A percentile compares a stretch with the other conserved stretches of the same genome.
Conservation (phyloP, 2,329 filamentous ascomycete species). For the Hymenoscyphus linearis region DNA sequence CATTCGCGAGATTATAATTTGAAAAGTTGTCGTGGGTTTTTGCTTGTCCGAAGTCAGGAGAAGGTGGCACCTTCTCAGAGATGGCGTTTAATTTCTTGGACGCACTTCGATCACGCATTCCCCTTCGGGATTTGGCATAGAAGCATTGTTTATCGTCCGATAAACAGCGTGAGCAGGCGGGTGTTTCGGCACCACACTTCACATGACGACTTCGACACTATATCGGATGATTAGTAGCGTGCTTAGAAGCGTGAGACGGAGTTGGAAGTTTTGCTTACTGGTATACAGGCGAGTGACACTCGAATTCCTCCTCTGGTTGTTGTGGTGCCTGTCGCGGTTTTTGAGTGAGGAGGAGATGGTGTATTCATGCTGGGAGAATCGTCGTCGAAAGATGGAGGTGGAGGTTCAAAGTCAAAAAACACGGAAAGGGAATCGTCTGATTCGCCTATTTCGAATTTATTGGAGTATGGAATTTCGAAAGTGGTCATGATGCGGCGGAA, state of each 20-base stretch:
- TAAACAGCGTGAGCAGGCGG: conserved; percentile 39
- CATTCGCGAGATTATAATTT: not conserved
- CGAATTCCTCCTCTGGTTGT: conserved; percentile 33
- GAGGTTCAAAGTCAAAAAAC: conserved; percentile 23
- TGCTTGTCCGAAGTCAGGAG: conserved; percentile 1
- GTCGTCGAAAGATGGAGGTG: conserved; percentile 5
- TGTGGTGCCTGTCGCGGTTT: conserved; percentile 8
- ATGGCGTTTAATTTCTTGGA: conserved; percentile 14
- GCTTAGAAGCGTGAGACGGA: conserved; percentile 32
- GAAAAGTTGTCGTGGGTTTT: not conserved
- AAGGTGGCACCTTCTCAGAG: conserved; percentile 11
- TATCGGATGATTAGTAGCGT: conserved; percentile 38
- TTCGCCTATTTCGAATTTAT: not conserved
- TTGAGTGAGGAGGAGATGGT: not conserved
- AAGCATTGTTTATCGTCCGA: conserved; percentile 39
- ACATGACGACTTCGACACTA: conserved; percentile 37
- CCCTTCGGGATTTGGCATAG: conserved; percentile 44
- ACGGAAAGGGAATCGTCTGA: conserved; percentile 14
- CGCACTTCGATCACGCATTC: conserved; percentile 31
- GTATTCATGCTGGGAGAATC: not conserved
- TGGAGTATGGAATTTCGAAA: not conserved
- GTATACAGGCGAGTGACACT: conserved; percentile 40
- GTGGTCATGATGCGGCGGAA: not conserved
- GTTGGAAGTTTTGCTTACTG: conserved; percentile 27
- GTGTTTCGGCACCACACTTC: conserved; percentile 42